Base-by-base conservation (phyloP, 2,329 filamentous ascomycete species). In the Fusarium cicatricum region DNA sequence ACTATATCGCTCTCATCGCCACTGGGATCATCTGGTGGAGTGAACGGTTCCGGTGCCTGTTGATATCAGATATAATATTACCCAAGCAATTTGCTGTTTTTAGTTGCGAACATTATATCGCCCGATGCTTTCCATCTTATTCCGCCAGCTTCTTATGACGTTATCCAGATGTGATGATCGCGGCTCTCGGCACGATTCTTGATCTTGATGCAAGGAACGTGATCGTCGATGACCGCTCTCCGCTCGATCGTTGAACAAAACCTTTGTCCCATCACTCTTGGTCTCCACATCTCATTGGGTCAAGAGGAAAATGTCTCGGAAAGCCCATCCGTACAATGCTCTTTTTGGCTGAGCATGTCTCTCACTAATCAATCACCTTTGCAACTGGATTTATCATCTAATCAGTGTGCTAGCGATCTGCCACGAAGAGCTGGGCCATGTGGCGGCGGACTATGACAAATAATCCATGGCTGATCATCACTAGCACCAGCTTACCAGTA, bases 381-480 rank as follows among this genome's bases (percentile, higher is more conserved):
- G 8, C 16, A 34, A 14, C 32, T 29, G 31, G 40, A 11, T 7
- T 8, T 10, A 26, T 9, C 9, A 10, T 26, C 21, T 7, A 26
- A 16, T 37, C 28, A 56, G 34, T 43, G 32, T 45, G 23, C 32
- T 15, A 11, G 17, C 37, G 9, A 26, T 7, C 9, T 26, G 23
- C 23, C 23, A 26, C 23, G 9, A 10, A 26, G 23, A 23, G 21
- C 21, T 23, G 21, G 9, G 15, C 19, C 34, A 37, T 62, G 59
- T 62, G 49, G 54, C 44, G 17, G 55, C 19, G 60, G 17, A 32
- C 49, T 55, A 47, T 62, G 37, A 36, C 59, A 60, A 60, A 63
- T 60, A 26, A 26, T 26, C 9, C 23, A 10, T 26, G 9, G 23
- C 6, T 26, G 5, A 26, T 26, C 23, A 10, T 8, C 23, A 26